phyloP scores from a whole-genome alignment of 768 basidiomycete genomes.

The Tubosaeta sp. region DNA sequence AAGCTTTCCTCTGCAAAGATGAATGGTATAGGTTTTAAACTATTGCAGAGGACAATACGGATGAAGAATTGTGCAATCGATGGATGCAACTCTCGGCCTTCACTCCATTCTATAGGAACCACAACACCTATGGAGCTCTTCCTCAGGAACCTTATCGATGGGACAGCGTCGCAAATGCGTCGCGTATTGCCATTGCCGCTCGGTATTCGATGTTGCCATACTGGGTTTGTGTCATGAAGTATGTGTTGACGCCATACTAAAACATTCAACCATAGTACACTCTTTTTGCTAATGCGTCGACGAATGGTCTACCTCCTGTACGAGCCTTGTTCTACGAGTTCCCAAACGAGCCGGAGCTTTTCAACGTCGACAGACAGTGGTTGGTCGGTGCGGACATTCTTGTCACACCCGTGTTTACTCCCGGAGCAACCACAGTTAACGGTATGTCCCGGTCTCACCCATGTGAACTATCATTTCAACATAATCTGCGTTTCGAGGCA shows the following conservation, averaged over 20 bases:
- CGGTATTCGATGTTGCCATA: slow-evolving; percentile 74
- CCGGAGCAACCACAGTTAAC: slow-evolving; percentile 63
- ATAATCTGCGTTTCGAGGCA: slow-evolving; percentile 34
- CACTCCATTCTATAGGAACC: slow-evolving; percentile 79
- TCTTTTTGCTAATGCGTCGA: slow-evolving; percentile 66
- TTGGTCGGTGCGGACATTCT: slow-evolving; percentile 66
- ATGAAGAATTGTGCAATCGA: slow-evolving; percentile 77
- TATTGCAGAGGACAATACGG: slow-evolving; percentile 53
- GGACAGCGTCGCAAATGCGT: slow-evolving; percentile 77
- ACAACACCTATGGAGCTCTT: slow-evolving; percentile 60
- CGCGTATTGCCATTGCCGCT: slow-evolving; percentile 66
- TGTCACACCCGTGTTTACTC: slow-evolving; percentile 69
- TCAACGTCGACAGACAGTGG: slow-evolving; percentile 65
- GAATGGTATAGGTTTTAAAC: no score
- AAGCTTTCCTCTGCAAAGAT: background rate
- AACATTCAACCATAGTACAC: slow-evolving; percentile 52
- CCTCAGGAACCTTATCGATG: slow-evolving; percentile 80
- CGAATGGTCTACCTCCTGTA: slow-evolving; percentile 62
- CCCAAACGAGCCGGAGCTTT: slow-evolving; percentile 61
- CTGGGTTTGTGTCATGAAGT: slow-evolving; percentile 49
- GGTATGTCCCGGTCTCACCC: slow-evolving; percentile 35
- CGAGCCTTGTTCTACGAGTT: slow-evolving; percentile 79
- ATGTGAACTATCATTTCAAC: background rate
- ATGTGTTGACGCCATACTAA: background rate
- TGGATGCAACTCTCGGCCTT: slow-evolving; percentile 90